Evolutionary conservation across 352 stramenopile genomes (phyloP), one percentile per base, ranked within the genome.

Genomic region (Pythium chondricola): DNA sequence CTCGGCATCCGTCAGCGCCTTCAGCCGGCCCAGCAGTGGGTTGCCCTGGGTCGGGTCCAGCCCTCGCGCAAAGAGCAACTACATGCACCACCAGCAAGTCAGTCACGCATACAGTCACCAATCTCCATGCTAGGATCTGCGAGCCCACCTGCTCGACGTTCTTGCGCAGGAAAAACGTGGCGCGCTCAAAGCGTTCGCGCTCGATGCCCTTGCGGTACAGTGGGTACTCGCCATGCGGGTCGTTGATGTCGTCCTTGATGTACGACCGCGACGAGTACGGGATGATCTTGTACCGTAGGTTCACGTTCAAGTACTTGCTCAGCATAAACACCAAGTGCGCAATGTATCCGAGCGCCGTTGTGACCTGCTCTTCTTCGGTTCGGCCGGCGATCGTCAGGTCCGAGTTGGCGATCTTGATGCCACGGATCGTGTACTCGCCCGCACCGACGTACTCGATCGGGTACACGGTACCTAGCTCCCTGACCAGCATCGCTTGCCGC

Each of bases 291-390:
- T 93, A 93, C 5, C 83, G 75, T 24, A 93, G 61, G 29, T 89
- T 93, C 39, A 93, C 78, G 36, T 90, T 71, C 26, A 93, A 55
- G 46, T 93, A 93, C 58, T 93, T 93, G 71, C 77, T 88, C 21
- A 93, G 71, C 76, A 93, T 89, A 52, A 93, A 93, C 18, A 88
- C 76, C 42, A 93, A 58, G 40, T 93, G 83, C n/a, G 80, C 76
- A 48, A 92, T 89, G 54, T 90, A 92, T 22, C 83, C 83, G 29
- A 93, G 62, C 30, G 75, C 80, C 6, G 83, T 93, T n/a, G 78
- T 87, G 16, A 93, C 71, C 64, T 77, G 72, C 38, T 93, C 83
- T 56, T 93, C 83, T 40, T 93, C 83, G 4, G 58, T 61, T 47
- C 56, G 73, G 13, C 71, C 74, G 22, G 64, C 66, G 27, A 73